Evolutionary conservation across 2,329 filamentous ascomycete genomes (phyloP).

Genomic region (Akanthomyces uredinophilus): DNA sequence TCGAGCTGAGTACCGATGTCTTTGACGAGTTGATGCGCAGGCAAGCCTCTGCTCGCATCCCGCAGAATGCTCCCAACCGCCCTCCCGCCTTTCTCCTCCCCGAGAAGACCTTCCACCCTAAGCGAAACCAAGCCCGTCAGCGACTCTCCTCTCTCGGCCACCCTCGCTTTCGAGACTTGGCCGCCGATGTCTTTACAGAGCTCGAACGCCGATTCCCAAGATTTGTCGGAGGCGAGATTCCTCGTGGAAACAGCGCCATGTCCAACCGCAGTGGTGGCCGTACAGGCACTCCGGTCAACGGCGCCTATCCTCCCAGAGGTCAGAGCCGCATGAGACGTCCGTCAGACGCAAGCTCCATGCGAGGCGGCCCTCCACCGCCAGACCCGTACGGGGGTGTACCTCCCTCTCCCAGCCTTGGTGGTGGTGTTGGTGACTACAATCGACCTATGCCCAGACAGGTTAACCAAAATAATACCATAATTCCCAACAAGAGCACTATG

Average conservation of each 20-base stretch:
- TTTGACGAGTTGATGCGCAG: conserved; percentile 90
- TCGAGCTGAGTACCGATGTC: conserved; percentile 95
- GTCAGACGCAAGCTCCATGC: conserved; percentile 59
- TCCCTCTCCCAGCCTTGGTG: conserved; percentile 52
- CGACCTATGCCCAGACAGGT: conserved; percentile 83
- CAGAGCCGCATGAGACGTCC: conserved; percentile 51
- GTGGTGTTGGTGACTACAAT: conserved; percentile 61
- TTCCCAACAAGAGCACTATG: conserved; percentile 97
- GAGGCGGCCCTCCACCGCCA: conserved; percentile 36
- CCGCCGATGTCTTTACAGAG: conserved; percentile 94
- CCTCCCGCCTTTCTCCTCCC: conserved; percentile 73
- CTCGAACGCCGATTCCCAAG: conserved; percentile 83
- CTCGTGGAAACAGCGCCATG: conserved; percentile 64
- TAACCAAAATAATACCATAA: conserved; percentile 84
- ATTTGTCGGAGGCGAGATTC: conserved; percentile 66
- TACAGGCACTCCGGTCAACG: conserved; percentile 58
- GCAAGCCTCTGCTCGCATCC: conserved; percentile 60
- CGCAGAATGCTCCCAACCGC: conserved; percentile 46
- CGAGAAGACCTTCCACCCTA: conserved; percentile 89
- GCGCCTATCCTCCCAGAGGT: conserved; percentile 46
- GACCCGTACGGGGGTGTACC: conserved; percentile 50
- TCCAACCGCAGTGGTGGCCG: conserved; percentile 53
- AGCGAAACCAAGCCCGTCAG: conserved; percentile 95
- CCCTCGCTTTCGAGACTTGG: conserved; percentile 82
- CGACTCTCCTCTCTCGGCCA: conserved; percentile 86